phyloP scores from a whole-genome alignment of 2,329 filamentous ascomycete genomes.

The Nemania bipapillata region DNA sequence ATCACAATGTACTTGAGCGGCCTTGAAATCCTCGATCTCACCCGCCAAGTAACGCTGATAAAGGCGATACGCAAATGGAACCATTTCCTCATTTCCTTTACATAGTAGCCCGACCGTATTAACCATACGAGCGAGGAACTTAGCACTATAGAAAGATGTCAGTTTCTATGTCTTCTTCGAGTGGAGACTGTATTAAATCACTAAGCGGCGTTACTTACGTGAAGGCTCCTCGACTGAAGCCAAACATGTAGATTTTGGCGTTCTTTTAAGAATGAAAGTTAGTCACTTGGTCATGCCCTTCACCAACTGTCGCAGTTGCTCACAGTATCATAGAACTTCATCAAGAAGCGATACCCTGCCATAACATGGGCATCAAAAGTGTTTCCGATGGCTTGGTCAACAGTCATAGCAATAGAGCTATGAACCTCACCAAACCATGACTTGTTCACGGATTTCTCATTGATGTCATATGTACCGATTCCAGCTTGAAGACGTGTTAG shows the following conservation, averaged over 20 bases:
- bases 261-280: conserved; percentile 46
- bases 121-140: conserved; percentile 64
- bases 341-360: conserved; percentile 64
- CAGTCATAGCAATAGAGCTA: conserved; percentile 54
- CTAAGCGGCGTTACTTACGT: conserved; percentile 47
- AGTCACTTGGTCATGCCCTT: neutral
- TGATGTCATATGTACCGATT: conserved; percentile 62
- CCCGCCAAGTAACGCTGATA: conserved; percentile 58
- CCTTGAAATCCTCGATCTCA: conserved; percentile 52
- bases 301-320: conserved; percentile 39
- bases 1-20: conserved; percentile 34
- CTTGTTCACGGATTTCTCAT: conserved; percentile 57
- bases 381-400: conserved; percentile 59
- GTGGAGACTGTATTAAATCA: neutral
- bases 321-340: conserved; percentile 61
- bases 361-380: conserved; percentile 64
- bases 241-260: conserved; percentile 66
- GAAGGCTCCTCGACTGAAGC: conserved; percentile 64
- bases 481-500: conserved; percentile 52
- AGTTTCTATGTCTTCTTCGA: neutral
- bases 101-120: conserved; percentile 61
- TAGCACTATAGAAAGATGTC: conserved; percentile 49
- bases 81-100: conserved; percentile 65
- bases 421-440: conserved; percentile 50
- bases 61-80: conserved; percentile 61